phyloP scores from a whole-genome alignment of 495 filamentous ascomycete genomes.

The Podospora sp. region DNA sequence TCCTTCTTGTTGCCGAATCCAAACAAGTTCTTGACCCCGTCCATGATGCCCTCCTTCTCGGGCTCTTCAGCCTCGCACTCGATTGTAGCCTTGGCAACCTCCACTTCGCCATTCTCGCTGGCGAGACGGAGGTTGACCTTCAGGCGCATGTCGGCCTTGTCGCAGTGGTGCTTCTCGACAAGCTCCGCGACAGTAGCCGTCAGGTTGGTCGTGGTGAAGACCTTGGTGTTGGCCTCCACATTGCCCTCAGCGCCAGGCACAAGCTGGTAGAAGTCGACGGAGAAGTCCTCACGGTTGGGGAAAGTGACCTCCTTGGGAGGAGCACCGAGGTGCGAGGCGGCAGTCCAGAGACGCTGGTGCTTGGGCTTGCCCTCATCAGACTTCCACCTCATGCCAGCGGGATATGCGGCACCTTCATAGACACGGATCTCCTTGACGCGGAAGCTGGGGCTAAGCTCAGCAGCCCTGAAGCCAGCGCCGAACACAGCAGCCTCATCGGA shows the following conservation, averaged over 20 bases:
- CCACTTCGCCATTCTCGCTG: conserved; percentile 77
- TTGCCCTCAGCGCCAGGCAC: conserved; percentile 42
- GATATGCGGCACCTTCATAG: conserved; percentile 71
- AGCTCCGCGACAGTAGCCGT: conserved; percentile 78
- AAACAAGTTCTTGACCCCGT: conserved; percentile 92
- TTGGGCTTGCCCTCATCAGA: conserved; percentile 64
- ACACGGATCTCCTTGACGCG: conserved; percentile 93
- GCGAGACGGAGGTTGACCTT: conserved; percentile 75
- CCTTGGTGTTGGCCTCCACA: conserved; percentile 52
- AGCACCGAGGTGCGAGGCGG: conserved; percentile 72
- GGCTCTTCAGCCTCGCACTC: conserved; percentile 76
- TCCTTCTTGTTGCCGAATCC: conserved; percentile 86
- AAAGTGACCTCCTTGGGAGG: conserved; percentile 84
- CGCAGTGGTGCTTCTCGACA: conserved; percentile 74
- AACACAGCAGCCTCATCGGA: conserved; percentile 96
- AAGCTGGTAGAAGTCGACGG: conserved; percentile 78
- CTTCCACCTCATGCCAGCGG: conserved; percentile 73
- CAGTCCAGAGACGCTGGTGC: conserved; percentile 72
- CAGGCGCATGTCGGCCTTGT: conserved; percentile 72
- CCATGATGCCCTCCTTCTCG: conserved; percentile 79
- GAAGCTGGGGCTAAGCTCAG: conserved; percentile 88
- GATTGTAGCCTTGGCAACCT: conserved; percentile 71
- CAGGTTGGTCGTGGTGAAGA: conserved; percentile 75
- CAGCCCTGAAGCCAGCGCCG: conserved; percentile 93
- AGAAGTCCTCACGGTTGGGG: conserved; percentile 81